These are phyloP conservation scores for Spathaspora girioi DNA, from an alignment of 805 yeast species.

Conservation along the genomic window DNA sequence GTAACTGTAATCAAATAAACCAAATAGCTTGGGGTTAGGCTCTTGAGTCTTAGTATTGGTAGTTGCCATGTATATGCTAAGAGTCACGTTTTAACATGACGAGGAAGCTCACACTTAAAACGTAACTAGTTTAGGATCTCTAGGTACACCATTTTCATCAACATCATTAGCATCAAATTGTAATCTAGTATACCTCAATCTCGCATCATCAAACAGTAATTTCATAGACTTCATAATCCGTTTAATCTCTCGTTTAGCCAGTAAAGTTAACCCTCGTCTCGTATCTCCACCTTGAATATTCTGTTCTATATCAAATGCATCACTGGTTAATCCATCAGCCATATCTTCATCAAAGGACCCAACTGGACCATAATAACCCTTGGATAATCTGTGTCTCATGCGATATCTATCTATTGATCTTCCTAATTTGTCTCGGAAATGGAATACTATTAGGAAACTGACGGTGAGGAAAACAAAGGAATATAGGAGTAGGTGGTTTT, in stretches of 20 bases:
- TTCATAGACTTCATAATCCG: conserved; percentile 49
- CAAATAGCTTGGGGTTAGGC: too few relatives aligned
- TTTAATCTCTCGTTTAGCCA: conserved; percentile 48
- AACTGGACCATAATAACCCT: conserved; percentile 18
- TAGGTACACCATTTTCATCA: conserved; percentile 63
- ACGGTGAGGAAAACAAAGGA: neutral
- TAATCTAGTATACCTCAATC: conserved; percentile 47
- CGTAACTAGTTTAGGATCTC: conserved; percentile 62
- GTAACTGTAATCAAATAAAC: too few relatives aligned
- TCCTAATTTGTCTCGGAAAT: conserved; percentile 28
- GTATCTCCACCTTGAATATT: conserved; percentile 45
- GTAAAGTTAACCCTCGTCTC: conserved; percentile 59
- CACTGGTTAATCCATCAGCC: conserved; percentile 44
- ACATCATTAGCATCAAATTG: conserved; percentile 50
- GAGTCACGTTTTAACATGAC: too few relatives aligned
- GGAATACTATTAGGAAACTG: conserved; percentile 17
- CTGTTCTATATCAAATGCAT: conserved; percentile 48
- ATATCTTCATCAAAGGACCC: conserved; percentile 40
- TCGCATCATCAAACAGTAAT: conserved; percentile 66
- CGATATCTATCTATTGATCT: conserved; percentile 25
- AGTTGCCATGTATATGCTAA: too few relatives aligned
- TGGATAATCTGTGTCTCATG: conserved; percentile 19
- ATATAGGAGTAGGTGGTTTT: neutral
- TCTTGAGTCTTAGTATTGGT: too few relatives aligned
- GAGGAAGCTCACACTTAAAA: conserved; percentile 16